Conservation (phyloP, 768 basidiomycete genomes). For the Auricularia sp. region DNA sequence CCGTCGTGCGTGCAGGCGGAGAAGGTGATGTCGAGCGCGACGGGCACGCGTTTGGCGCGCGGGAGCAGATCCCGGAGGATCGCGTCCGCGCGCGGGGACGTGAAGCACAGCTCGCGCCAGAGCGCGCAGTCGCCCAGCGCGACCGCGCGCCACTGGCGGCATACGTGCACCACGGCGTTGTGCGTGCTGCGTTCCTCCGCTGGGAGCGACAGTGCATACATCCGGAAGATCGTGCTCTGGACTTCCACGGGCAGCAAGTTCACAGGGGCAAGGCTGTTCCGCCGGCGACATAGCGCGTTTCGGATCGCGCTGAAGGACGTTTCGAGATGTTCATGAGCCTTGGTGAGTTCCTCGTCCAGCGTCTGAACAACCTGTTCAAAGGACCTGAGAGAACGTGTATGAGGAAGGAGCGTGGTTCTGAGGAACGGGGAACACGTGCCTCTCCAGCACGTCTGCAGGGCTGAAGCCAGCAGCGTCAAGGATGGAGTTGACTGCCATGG, state of each 20-base stretch:
- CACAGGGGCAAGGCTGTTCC: not conserved
- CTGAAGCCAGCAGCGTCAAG: too few relatives aligned
- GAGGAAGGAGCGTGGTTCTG: too few relatives aligned
- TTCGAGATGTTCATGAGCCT: not conserved
- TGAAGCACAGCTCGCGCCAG: not conserved
- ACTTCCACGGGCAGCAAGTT: not conserved
- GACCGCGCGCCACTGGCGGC: not conserved
- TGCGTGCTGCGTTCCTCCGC: not conserved
- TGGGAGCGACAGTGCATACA: not conserved
- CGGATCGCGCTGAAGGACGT: not conserved
- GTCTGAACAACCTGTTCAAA: too few relatives aligned
- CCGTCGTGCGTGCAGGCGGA: not conserved
- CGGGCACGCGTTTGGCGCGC: not conserved
- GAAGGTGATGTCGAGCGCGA: not conserved
- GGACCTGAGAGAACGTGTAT: too few relatives aligned
- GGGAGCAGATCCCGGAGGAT: not conserved
- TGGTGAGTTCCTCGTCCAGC: not conserved
- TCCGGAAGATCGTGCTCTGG: not conserved
- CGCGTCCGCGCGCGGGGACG: not conserved
- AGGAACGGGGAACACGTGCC: too few relatives aligned
- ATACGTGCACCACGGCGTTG: not conserved
- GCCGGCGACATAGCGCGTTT: not conserved
- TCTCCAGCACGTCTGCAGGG: too few relatives aligned
- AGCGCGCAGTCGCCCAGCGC: not conserved
- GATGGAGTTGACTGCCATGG: too few relatives aligned